Evolutionary conservation across 495 filamentous ascomycete genomes (phyloP).

Genomic region (Penicillium turbatum): DNA sequence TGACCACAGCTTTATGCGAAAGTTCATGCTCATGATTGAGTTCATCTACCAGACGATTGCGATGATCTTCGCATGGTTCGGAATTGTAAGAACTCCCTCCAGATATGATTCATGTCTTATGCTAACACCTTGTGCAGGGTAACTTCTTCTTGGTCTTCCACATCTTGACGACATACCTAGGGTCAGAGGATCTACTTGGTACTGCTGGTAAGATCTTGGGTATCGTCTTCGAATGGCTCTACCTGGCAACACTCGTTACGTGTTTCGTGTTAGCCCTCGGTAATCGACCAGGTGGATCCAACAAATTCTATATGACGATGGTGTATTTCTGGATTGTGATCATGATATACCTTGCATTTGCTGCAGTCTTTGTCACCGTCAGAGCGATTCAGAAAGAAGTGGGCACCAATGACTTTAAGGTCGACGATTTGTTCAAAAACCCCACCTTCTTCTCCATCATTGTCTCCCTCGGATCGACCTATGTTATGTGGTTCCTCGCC

Average conservation of each 20-base stretch:
- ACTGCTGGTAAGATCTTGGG: conserved; percentile 72
- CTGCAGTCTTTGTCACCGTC: conserved; percentile 92
- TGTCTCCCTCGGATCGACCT: conserved; percentile 86
- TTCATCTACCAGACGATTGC: conserved; percentile 91
- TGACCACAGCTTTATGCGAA: conserved; percentile 81
- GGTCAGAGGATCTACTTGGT: conserved; percentile 61
- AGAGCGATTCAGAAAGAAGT: conserved; percentile 71
- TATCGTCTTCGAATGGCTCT: conserved; percentile 93
- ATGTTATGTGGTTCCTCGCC: conserved; percentile 86
- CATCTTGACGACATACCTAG: conserved; percentile 86
- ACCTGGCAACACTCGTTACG: conserved; percentile 83
- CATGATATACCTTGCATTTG: conserved; percentile 93
- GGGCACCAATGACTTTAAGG: conserved; percentile 50
- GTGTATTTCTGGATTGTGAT: conserved; percentile 95
- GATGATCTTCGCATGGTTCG: conserved; percentile 99
- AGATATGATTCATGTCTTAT: not conserved
- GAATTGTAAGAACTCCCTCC: conserved; percentile 53
- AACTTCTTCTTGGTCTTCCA: conserved; percentile 99
- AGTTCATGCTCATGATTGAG: conserved; percentile 84
- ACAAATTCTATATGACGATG: conserved; percentile 92
- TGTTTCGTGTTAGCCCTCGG: conserved; percentile 95
- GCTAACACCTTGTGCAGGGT: conserved; percentile 45
- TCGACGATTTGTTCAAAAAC: conserved; percentile 75
- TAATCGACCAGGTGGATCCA: conserved; percentile 92
- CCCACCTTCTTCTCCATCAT: conserved; percentile 89